These are phyloP conservation scores for Aspergillus sclerotialis DNA, from an alignment of 2,329 filamentous ascomycete species.

Conservation along the genomic window DNA sequence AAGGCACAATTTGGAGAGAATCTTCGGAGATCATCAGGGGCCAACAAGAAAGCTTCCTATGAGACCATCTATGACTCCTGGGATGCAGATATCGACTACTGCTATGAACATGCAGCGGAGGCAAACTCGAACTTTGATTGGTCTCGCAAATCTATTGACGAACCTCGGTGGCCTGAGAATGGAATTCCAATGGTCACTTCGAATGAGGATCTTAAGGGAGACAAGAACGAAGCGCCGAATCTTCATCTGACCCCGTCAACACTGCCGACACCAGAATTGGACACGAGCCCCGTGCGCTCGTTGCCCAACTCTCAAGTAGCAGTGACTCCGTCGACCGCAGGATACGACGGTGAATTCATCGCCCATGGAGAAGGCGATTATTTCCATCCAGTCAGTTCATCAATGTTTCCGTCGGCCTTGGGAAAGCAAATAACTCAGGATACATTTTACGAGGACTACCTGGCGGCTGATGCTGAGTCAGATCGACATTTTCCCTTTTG, in stretches of 20 bases:
- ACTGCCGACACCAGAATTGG: slow-evolving; percentile 25
- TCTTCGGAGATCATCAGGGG: slow-evolving; percentile 9
- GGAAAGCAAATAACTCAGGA: slow-evolving; percentile 28
- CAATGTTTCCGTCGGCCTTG: slow-evolving; percentile 22
- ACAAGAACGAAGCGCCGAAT: slow-evolving; percentile 6
- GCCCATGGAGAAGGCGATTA: slow-evolving; percentile 18
- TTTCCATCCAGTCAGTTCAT: slow-evolving; percentile 25
- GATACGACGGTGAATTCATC: slow-evolving; percentile 20
- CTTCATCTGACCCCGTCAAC: slow-evolving; percentile 18
- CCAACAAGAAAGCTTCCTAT: slow-evolving; percentile 13
- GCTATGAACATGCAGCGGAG: slow-evolving; percentile 55
- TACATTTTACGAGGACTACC: slow-evolving; percentile 34
- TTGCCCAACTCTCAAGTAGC: slow-evolving; percentile 18
- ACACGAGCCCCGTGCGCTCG: slow-evolving; percentile 27
- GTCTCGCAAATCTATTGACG: slow-evolving; percentile 34
- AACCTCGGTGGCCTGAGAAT: slow-evolving; percentile 13
- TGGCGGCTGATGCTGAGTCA: slow-evolving; percentile 37
- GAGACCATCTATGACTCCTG: slow-evolving; percentile 40
- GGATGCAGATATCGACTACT: slow-evolving; percentile 59
- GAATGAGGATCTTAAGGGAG: slow-evolving; percentile 6
- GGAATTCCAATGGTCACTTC: slow-evolving; percentile 9
- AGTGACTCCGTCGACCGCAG: slow-evolving; percentile 23
- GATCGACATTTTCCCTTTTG: slow-evolving; percentile 43
- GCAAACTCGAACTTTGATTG: slow-evolving; percentile 56
- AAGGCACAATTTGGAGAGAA: slow-evolving; percentile 10